Evolutionary conservation across 805 yeast genomes (phyloP).

Genomic region (Candida broadrunensis): DNA sequence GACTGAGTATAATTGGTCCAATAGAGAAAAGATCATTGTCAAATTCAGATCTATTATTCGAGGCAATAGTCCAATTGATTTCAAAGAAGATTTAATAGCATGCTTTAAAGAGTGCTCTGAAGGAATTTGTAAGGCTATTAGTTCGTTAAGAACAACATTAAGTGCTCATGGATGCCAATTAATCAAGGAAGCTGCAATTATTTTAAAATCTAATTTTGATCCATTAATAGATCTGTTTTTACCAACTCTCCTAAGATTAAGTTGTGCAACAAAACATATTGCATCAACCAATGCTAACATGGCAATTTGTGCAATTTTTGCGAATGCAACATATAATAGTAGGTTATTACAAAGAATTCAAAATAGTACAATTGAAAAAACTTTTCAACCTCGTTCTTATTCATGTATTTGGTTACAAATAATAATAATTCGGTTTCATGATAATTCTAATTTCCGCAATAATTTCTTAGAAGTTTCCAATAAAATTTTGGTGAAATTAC

Average conservation of each 20-base stretch:
- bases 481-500: conserved; percentile 53
- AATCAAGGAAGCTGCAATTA: conserved; percentile 61
- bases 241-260: conserved; percentile 48
- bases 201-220: conserved; percentile 40
- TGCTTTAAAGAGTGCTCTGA: conserved; percentile 36
- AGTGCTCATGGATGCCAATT: conserved; percentile 73
- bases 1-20: conserved; percentile 83
- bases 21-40: conserved; percentile 61
- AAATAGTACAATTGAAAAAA: conserved; percentile 62
- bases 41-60: conserved; percentile 58
- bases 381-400: conserved; percentile 65
- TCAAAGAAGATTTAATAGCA: conserved; percentile 34
- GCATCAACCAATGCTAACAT: conserved; percentile 57
- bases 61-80: conserved; percentile 48
- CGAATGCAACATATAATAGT: conserved; percentile 51
- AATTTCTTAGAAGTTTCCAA: conserved; percentile 41
- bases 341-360: conserved; percentile 51
- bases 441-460: conserved; percentile 24
- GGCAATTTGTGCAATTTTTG: conserved; percentile 53
- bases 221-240: conserved; percentile 48
- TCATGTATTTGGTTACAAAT: conserved; percentile 71
- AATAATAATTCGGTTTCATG: conserved; percentile 49
- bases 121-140: conserved; percentile 60
- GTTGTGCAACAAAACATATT: conserved; percentile 61
- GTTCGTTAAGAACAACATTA: conserved; percentile 81